These are phyloP conservation scores for Acer negundo DNA, from an alignment of 345 rosid species.

Conservation along the genomic window DNA sequence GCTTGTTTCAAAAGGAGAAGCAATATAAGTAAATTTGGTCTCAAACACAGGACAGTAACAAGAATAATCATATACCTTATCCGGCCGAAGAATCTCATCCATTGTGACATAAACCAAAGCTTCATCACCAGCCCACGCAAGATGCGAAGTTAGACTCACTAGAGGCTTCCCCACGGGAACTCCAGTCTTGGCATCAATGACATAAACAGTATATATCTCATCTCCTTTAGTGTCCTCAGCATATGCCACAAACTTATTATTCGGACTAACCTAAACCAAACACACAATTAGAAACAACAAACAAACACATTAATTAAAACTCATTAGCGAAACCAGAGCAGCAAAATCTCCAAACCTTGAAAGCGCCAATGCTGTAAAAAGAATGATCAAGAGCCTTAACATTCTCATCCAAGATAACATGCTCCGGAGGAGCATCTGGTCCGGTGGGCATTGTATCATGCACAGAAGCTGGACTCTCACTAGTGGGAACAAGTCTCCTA, in stretches of 20 bases:
- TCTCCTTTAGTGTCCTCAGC: constrained; percentile 89
- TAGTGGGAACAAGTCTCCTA: constrained; percentile 47
- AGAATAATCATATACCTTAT: constrained; percentile 61
- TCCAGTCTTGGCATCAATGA: constrained; percentile 65
- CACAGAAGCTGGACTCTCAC: constrained; percentile 56
- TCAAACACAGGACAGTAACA: no score
- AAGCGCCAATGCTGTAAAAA: constrained; percentile 63
- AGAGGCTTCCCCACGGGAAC: constrained; percentile 55
- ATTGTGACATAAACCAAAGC: constrained; percentile 74
- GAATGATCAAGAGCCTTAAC: constrained; percentile 54
- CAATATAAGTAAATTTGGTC: neutral
- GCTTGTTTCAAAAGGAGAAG: no score
- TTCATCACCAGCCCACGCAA: constrained; percentile 87
- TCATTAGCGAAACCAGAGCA: neutral
- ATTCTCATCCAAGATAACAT: constrained; percentile 86
- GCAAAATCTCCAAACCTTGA: constrained; percentile 43
- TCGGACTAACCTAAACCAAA: constrained; percentile 64
- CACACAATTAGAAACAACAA: neutral
- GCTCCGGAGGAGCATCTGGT: constrained; percentile 78
- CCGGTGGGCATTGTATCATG: constrained; percentile 72
- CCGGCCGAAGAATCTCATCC: constrained; percentile 85
- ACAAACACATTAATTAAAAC: neutral
- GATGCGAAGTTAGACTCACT: constrained; percentile 46
- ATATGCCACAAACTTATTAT: constrained; percentile 77
- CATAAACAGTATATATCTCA: constrained; percentile 65